Base-by-base conservation (phyloP, 192 early-diverging fungal species). In the Funneliformis mosseae region DNA sequence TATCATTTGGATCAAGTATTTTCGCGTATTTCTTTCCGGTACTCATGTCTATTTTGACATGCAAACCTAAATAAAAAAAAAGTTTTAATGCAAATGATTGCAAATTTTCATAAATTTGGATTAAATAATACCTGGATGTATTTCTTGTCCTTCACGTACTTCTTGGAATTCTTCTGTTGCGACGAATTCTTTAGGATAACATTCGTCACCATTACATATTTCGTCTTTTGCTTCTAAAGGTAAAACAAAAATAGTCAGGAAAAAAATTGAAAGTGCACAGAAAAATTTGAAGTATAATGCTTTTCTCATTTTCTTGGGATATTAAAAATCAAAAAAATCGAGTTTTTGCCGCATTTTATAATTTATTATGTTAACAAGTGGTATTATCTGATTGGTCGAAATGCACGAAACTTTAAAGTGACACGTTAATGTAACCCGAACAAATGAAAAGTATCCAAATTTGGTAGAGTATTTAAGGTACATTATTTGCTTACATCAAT, bases 1-100 rank as follows among this genome's bases (percentile, higher is more conserved):
- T 10, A 76, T 66, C 25, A 21, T 83, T 76, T 39, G 79, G 75
- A 43, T 87, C 83, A 83, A 91, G 83, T 6, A 93, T 85, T 63
- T 88, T 88, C 23, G 92, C 92, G 70, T 80, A 81, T 25, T 89
- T 88, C 46, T 84, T 75, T 25, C 89, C 90, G 6, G 89, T 92
- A 33, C 78, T 74, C 84, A 92, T 88, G 78, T 92, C 88, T 72
- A 93, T 81, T 72, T 89, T 90, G 39, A 92, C 79, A 83, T 92
- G 91, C 8, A 93, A 86, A 11, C 91, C 87, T 88, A 79, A 23
- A 50, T 18, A 8, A 69, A 27, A 68, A 33, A 68, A 39, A 41
- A 28, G 60, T 76, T 62, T 4, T 48, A 12, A 64, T 21, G 25
- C 18, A 67, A 67, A 67, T 66, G 21, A 62, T 28, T 3, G 39